A percentile compares a stretch with the other conserved stretches of the same genome.
These are phyloP conservation scores for Curvularia sp. DNA, from an alignment of 2,329 filamentous ascomycete species.

Conservation along the genomic window DNA sequence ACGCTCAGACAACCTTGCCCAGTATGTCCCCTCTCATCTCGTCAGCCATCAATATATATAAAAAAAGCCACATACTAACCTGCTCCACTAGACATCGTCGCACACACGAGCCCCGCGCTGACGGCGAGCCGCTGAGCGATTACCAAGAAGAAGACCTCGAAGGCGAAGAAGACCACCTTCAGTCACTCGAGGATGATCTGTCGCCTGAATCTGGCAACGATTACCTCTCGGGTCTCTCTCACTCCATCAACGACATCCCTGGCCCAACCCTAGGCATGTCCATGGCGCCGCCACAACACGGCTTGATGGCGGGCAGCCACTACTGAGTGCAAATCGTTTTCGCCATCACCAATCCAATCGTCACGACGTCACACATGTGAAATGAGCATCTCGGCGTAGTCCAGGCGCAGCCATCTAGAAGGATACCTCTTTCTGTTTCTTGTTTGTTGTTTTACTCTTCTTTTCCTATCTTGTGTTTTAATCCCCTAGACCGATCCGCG, in stretches of 20 bases:
- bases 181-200: slow-evolving; percentile 79
- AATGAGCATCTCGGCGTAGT: slow-evolving; percentile 36
- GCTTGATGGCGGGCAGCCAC: slow-evolving; percentile 54
- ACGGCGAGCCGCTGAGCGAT: slow-evolving; percentile 66
- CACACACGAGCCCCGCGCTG: slow-evolving; percentile 79
- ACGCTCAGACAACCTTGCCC: slow-evolving; percentile 96
- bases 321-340: slow-evolving; percentile 41
- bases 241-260: slow-evolving; percentile 47
- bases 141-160: slow-evolving; percentile 86
- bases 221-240: slow-evolving; percentile 54
- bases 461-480: slow-evolving; percentile 26
- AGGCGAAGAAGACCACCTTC: slow-evolving; percentile 84
- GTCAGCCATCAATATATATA: slow-evolving; percentile 10
- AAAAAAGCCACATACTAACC: slow-evolving; percentile 44
- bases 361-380: slow-evolving; percentile 31
- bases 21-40: slow-evolving; percentile 65
- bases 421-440: slow-evolving; percentile 23
- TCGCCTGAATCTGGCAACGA: slow-evolving; percentile 74
- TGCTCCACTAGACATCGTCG: slow-evolving; percentile 65
- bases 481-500: slow-evolving; percentile 32
- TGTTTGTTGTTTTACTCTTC: slow-evolving; percentile 30
- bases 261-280: slow-evolving; percentile 46
- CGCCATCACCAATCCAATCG: slow-evolving; percentile 18
- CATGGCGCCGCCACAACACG: slow-evolving; percentile 53
- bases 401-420: slow-evolving; percentile 32